Percentiles rank a stretch among this genome's conserved stretches.
Conservation (phyloP, 495 filamentous ascomycete genomes). For the Glonium stellatum region DNA sequence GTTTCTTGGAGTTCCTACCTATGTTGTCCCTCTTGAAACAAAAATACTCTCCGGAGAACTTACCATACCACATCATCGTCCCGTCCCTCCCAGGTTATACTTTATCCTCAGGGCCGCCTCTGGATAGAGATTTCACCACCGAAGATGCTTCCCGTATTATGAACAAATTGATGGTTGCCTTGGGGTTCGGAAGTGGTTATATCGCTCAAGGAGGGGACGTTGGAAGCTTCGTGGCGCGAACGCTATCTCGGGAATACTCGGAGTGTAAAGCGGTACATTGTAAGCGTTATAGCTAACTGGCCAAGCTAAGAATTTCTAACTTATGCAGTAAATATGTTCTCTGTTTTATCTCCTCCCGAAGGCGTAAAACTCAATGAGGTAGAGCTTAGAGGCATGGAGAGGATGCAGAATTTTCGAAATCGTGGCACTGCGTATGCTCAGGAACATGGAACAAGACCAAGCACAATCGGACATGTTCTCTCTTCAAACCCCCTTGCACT, state of each 20-base stretch:
- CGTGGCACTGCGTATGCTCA: slow-evolving; percentile 48
- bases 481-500: slow-evolving; percentile 53
- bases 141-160: slow-evolving; percentile 43
- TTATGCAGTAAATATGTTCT: slow-evolving; percentile 19
- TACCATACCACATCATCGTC: slow-evolving; percentile 61
- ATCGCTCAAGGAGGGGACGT: slow-evolving; percentile 63
- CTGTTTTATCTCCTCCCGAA: background rate
- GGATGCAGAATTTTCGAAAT: slow-evolving; percentile 33
- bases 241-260: slow-evolving; percentile 37
- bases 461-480: slow-evolving; percentile 56
- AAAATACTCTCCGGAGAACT: slow-evolving; percentile 47
- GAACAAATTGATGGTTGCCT: slow-evolving; percentile 51
- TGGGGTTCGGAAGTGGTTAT: slow-evolving; percentile 56
- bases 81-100: slow-evolving; percentile 59
- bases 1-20: slow-evolving; percentile 47
- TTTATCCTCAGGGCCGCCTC: slow-evolving; percentile 48
- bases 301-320: too few relatives aligned
- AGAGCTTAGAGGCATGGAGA: slow-evolving; percentile 23
- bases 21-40: slow-evolving; percentile 40
- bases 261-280: slow-evolving; percentile 41
- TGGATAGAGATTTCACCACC: slow-evolving; percentile 44
- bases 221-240: slow-evolving; percentile 46
- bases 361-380: slow-evolving; percentile 3
- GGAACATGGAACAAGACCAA: slow-evolving; percentile 53
- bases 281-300: slow-evolving; percentile 15